phyloP scores from a whole-genome alignment of 192 early-diverging fungal genomes.

The Chytriomyces hyalinus region DNA sequence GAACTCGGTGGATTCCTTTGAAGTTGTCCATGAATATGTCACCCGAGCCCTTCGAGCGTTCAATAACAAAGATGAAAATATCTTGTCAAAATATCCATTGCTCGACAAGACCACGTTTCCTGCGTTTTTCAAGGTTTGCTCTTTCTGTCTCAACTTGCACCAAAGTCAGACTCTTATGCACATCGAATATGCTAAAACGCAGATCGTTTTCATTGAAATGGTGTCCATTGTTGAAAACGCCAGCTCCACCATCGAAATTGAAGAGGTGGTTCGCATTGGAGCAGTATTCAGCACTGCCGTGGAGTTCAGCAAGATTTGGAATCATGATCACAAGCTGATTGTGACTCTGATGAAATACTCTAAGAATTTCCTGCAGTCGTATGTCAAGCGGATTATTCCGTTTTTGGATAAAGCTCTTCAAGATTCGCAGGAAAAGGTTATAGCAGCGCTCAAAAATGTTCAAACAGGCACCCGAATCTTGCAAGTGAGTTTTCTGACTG shows the following conservation, averaged over 20 bases:
- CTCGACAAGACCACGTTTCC: conserved; percentile 23
- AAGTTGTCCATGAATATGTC: conserved; percentile 23
- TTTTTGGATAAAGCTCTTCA: conserved; percentile 3
- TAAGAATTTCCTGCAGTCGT: conserved; percentile 17
- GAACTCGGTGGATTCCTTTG: not conserved
- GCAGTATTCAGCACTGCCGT: conserved; percentile 12
- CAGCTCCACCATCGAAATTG: not conserved
- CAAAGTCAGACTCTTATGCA: too few species aligned
- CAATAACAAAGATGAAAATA: not conserved
- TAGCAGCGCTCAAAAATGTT: conserved; percentile 8
- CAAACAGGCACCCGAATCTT: conserved; percentile 31
- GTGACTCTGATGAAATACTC: not conserved
- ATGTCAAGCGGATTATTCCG: conserved; percentile 20
- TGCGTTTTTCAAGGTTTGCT: conserved; percentile 25
- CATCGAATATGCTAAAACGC: not conserved
- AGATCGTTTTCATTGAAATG: conserved; percentile 24
- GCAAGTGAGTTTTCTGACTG: conserved; percentile 11
- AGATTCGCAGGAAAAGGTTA: not conserved
- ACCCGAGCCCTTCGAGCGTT: conserved; percentile 15
- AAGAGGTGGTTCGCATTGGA: not conserved
- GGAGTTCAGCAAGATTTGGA: conserved; percentile 16
- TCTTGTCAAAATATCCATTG: conserved; percentile 28
- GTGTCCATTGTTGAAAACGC: conserved; percentile 10
- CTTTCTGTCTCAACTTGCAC: not conserved
- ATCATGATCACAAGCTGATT: not conserved